phyloP scores from a whole-genome alignment of 805 yeast genomes.

The Candida corydali region DNA sequence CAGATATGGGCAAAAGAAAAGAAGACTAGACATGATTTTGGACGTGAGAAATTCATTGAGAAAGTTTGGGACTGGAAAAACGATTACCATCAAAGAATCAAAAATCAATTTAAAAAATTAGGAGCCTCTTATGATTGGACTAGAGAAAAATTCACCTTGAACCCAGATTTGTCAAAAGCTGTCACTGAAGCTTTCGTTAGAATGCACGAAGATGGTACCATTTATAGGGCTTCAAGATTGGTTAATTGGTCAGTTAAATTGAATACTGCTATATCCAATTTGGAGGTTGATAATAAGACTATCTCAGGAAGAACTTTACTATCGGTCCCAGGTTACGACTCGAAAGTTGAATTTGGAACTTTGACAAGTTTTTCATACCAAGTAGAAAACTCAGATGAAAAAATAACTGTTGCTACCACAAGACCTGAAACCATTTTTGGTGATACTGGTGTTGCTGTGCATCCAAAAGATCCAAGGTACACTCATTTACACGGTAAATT shows the following conservation, averaged over 20 bases:
- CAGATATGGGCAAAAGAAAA: conserved; percentile 84
- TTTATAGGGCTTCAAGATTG: conserved; percentile 88
- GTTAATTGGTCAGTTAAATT: conserved; percentile 96
- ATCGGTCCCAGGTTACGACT: conserved; percentile 85
- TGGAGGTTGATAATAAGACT: conserved; percentile 93
- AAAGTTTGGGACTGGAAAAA: conserved; percentile 99
- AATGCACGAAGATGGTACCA: conserved; percentile 90
- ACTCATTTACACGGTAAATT: conserved; percentile 91
- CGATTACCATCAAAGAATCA: conserved; percentile 82
- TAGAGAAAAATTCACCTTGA: conserved; percentile 90
- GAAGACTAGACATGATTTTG: conserved; percentile 90
- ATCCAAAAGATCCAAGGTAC: conserved; percentile 92
- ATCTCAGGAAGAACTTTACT: conserved; percentile 76
- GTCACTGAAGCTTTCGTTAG: conserved; percentile 89
- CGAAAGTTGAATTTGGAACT: conserved; percentile 92
- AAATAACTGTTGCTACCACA: conserved; percentile 89
- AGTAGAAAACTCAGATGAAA: conserved; percentile 82
- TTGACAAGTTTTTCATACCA: conserved; percentile 93
- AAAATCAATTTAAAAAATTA: conserved; percentile 74
- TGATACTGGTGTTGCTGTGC: conserved; percentile 97
- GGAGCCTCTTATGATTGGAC: conserved; percentile 98
- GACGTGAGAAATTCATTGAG: conserved; percentile 83
- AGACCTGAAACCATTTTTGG: conserved; percentile 99
- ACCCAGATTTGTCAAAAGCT: conserved; percentile 70
- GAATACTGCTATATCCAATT: conserved; percentile 91